Base-by-base conservation (phyloP, 805 yeast species). In the Teunomyces panamensis region DNA sequence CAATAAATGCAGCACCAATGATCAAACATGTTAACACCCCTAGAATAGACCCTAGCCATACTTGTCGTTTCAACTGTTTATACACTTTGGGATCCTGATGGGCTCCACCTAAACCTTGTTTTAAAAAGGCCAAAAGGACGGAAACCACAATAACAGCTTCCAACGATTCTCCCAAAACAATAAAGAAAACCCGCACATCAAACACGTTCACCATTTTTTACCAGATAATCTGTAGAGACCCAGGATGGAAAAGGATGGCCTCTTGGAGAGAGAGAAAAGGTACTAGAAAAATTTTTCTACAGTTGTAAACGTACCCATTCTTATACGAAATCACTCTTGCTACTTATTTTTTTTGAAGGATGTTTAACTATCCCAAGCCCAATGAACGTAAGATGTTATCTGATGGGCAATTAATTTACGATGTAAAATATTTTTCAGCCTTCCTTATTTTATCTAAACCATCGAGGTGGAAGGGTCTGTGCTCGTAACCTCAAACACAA, bases 61-160 rank as follows among this genome's bases (percentile, higher is more conserved):
- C 63, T 37, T 59, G 65, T 33, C 50, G 44, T 30, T 44, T 42
- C 39, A 60, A 45, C 34, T 49, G 46, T 37, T 59, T 59, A 48
- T 56, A 54, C 2, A 58, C 56, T 14, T 34, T 47, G 2, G 63
- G 63, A 44, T 60, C 60, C 4, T 56, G 50, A 9, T 52, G 49
- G 34, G 57, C 49, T 4, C 57, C 58, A 27, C 63, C 63, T 10
- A 60, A 53, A 48, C 65, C 65, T 49, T 60, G 65, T 50, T 60
- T 60, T 47, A 60, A 49, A 48, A 60, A 60, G 33, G 65, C 65
- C 51, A 60, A 53, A 27, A 60, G 57, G n/a, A 60, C 64, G 9
- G 65, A 60, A 33, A 60, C 63, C 36, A 60, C 61, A 32, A 60
- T 53, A 35, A 59, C 52, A 17, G 63, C 65, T 51, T 60, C 65